Conservation (phyloP, 164 flowering plant genomes). For the Chimonanthus praecox region DNA sequence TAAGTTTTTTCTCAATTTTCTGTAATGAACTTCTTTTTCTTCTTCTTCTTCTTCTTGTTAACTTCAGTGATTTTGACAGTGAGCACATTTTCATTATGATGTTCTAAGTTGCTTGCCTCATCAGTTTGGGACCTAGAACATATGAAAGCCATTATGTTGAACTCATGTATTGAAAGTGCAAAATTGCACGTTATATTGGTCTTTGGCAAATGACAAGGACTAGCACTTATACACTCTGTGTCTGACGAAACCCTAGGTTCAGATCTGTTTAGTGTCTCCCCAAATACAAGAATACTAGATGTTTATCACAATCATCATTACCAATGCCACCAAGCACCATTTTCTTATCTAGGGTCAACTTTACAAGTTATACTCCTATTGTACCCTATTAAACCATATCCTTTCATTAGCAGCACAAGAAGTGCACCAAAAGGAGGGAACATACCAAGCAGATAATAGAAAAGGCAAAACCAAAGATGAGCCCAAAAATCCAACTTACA, state of each 20-base stretch:
- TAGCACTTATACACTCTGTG: background rate
- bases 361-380: background rate
- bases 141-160: background rate
- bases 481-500: too few species aligned
- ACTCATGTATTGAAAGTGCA: background rate
- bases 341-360: background rate
- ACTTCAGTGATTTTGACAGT: too few species aligned
- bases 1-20: conserved; percentile 19
- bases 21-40: background rate
- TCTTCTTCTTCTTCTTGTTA: background rate
- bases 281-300: background rate
- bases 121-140: background rate
- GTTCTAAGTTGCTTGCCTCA: background rate
- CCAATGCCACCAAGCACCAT: background rate
- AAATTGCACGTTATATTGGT: background rate
- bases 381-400: too few species aligned
- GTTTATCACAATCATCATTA: background rate
- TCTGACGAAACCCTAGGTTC: background rate
- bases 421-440: too few species aligned
- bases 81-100: background rate
- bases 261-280: background rate
- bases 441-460: too few species aligned
- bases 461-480: too few species aligned
- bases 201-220: too few species aligned
- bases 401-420: too few species aligned